These are phyloP conservation scores for Gossypioides kirkii DNA, from an alignment of 345 rosid genomes.

Conservation along the genomic window DNA sequence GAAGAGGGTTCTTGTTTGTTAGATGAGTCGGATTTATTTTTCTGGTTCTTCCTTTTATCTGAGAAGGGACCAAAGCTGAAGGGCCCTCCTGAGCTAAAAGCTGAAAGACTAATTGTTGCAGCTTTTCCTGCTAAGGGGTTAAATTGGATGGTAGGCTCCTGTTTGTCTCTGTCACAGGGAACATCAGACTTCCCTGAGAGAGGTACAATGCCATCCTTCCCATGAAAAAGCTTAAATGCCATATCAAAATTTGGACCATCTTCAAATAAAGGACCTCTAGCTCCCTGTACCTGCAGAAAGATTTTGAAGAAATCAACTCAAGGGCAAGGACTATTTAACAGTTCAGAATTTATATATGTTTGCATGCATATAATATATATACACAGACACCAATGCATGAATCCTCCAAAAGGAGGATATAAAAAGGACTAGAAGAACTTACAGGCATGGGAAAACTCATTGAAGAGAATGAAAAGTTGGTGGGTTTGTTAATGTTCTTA, in stretches of 20 bases:
- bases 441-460: slow-evolving; percentile 43
- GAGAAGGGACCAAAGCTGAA: slow-evolving; percentile 64
- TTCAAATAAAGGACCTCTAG: slow-evolving; percentile 85
- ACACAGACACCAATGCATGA: neutral
- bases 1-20: slow-evolving; percentile 42
- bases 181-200: slow-evolving; percentile 39
- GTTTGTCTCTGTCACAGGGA: slow-evolving; percentile 17
- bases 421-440: neutral
- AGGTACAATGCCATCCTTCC: slow-evolving; percentile 80
- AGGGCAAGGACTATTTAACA: neutral
- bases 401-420: neutral
- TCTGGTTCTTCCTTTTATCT: slow-evolving; percentile 61
- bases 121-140: slow-evolving; percentile 64
- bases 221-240: slow-evolving; percentile 82
- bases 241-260: slow-evolving; percentile 71
- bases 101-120: slow-evolving; percentile 74
- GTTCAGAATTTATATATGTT: neutral
- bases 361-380: neutral
- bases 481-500: slow-evolving; percentile 72
- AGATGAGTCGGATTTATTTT: slow-evolving; percentile 50
- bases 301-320: neutral
- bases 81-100: slow-evolving; percentile 70
- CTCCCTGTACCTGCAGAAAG: slow-evolving; percentile 39
- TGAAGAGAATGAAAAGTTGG: slow-evolving; percentile 59
- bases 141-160: slow-evolving; percentile 49